Base-by-base conservation (phyloP, 2,329 filamentous ascomycete genomes). In the Xylaria sp. region DNA sequence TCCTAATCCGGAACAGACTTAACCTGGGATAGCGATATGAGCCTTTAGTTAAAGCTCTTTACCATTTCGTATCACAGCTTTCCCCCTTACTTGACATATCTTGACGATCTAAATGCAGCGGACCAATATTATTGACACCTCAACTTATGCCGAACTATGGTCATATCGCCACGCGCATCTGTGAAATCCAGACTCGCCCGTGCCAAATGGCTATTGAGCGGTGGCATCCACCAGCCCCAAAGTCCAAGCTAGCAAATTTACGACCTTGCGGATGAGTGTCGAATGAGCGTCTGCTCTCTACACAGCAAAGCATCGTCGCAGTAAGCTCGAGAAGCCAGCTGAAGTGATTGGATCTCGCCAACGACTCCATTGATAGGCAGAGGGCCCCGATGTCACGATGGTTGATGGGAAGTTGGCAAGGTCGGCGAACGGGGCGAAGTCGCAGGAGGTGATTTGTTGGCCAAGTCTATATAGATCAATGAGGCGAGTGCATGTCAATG, bases 271-370 rank as follows among this genome's bases (percentile, higher is more conserved):
- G 41, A 61, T 62, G 46, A n/a, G 23, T 39, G 39, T 60, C 56
- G 60, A 52, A 65, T 62, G 28, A 50, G 55, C 48, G 60, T n/a
- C 55, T 60, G 70, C 66, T 69, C 57, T 70, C 63, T 70, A 65
- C 67, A 73, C 67, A 66, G 58, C 69, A 69, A 73, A 59, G 52
- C 52, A 30, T 43, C 60, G 59, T 58, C 55, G 59, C 52, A 63
- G 66, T 66, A 69, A 59, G 48, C 41, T 56, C 46, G 36, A 34
- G 63, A 61, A 56, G 57, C 28, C 34, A 57, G 60, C 43, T 20
- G 25, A 60, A 48, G 34, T 53, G 67, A 70, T 71, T 71, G 67
- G 70, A 56, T 57, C 55, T 52, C 28, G n/a, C 41, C 50, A 61
- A 36, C 50, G 58, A 60, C 60, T 56, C 64, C 60, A 63, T 65